Base-by-base conservation (phyloP, 202 grass and related monocot genomes). In the Panicum virgatum region DNA sequence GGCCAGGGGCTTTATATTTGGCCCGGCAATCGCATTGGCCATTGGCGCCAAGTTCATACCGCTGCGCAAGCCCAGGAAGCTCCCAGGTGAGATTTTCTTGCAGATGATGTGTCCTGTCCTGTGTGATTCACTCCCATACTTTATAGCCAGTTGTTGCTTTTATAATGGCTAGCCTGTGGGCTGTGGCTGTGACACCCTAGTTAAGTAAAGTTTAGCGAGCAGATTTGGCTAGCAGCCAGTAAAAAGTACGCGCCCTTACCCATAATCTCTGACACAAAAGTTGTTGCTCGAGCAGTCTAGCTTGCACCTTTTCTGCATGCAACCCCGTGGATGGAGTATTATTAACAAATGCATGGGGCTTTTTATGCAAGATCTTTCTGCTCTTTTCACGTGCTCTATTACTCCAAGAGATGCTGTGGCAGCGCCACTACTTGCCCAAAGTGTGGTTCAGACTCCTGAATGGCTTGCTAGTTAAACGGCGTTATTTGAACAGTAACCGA, bases 1-100 rank as follows among this genome's bases (percentile, higher is more conserved):
- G 85, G 92, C 96, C 1, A 87, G 96, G 83, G 96, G 96, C 65
- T 98, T 98, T 37, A 98, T 98, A 81, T 96, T 98, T 79, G 96
- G 96, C 73, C 83, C 92, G 12, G 92, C 96, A 0, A 90, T 98
- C 54, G 96, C 96, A 0, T 38, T 98, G 61, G 87, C 92, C 12
- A 87, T 98, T 38, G 91, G 92, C 47, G 92, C 90, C 20, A 98
- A 98, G 37, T 98, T 98, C 80, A 94, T 98, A 78, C 96, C 96
- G 5, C 7, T 98, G 77, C 94, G 96, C 32, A 98, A 98, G 77
- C 92, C 96, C 10, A 90, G 85, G 67, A 98, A 98, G 53, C 88
- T 98, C 50, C 96, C 96, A 62, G 92, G 96, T 98, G 61, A 86
- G 66, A 13, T 36, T 57, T 13, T 44, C 60, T n/a, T 10, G 7